Percentiles rank a stretch among this genome's conserved stretches.
Conservation (phyloP, 257 asterid species). For the Ajuga chamaepitys region DNA sequence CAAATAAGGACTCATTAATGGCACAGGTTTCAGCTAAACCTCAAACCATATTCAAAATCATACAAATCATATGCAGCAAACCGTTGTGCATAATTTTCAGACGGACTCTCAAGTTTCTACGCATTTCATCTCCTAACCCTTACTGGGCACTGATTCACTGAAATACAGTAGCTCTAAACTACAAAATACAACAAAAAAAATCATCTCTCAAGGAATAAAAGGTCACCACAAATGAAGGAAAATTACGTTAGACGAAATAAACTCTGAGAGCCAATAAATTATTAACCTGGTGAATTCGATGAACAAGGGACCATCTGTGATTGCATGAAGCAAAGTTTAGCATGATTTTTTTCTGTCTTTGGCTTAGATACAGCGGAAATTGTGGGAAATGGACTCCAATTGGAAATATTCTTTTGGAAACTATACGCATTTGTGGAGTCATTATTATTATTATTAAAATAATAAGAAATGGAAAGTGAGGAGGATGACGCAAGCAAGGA, state of each 20-base stretch:
- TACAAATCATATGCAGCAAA: neutral
- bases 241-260: neutral
- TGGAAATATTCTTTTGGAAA: slow-evolving; percentile 11
- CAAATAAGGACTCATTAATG: neutral
- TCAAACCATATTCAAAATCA: neutral
- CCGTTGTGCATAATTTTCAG: no score
- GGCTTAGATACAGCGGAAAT: slow-evolving; percentile 18
- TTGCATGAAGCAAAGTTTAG: slow-evolving; percentile 17
- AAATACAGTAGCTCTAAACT: neutral
- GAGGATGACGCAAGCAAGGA: slow-evolving; percentile 33
- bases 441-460: slow-evolving; percentile 17
- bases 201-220: neutral
- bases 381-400: slow-evolving; percentile 17
- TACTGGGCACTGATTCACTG: no score
- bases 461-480: slow-evolving; percentile 17
- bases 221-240: neutral
- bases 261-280: neutral
- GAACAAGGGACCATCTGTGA: slow-evolving; percentile 23
- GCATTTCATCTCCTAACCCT: neutral
- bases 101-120: no score
- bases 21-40: neutral
- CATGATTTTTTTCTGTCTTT: slow-evolving; percentile 1
- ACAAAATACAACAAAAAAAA: neutral
- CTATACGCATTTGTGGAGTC: slow-evolving; percentile 1
- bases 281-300: slow-evolving; percentile 48